Conservation (phyloP, 805 yeast species). For the Candida patagonica region DNA sequence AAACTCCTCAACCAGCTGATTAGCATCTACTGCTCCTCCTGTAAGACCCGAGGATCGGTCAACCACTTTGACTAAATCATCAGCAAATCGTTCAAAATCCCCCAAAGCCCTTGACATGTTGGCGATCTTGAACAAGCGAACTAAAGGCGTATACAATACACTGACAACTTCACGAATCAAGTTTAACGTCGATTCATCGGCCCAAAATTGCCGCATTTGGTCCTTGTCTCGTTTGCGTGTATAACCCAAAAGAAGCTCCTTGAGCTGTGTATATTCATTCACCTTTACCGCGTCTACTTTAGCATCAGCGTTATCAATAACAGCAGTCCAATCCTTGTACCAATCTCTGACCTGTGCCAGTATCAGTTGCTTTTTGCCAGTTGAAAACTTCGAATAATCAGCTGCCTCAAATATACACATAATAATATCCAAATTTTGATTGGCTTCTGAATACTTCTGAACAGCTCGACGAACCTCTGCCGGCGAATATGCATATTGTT, state of each 20-base stretch:
- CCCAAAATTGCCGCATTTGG: conserved; percentile 68
- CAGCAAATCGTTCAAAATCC: conserved; percentile 55
- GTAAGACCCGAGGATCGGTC: conserved; percentile 41
- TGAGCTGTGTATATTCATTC: conserved; percentile 43
- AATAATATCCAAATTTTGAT: conserved; percentile 20
- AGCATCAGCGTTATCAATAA: conserved; percentile 19
- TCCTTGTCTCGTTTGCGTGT: conserved; percentile 69
- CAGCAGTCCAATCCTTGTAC: conserved; percentile 29
- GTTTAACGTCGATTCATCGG: conserved; percentile 71
- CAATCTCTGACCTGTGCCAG: conserved; percentile 18
- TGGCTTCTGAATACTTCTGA: conserved; percentile 26
- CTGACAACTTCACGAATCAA: conserved; percentile 65
- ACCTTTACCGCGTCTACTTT: conserved; percentile 26
- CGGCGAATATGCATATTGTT: conserved; percentile 12
- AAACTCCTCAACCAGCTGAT: conserved; percentile 59
- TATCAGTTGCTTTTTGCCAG: neutral
- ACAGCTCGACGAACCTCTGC: conserved; percentile 23
- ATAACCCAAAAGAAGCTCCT: conserved; percentile 52
- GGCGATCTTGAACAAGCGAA: conserved; percentile 57
- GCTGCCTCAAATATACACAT: conserved; percentile 7
- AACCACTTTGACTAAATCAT: conserved; percentile 52
- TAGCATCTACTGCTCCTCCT: conserved; percentile 41
- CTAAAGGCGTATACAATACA: conserved; percentile 65
- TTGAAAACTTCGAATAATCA: neutral
- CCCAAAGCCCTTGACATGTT: conserved; percentile 56